Conservation (phyloP, 2,329 filamentous ascomycete genomes). For the Sarocladiaceae sp. region DNA sequence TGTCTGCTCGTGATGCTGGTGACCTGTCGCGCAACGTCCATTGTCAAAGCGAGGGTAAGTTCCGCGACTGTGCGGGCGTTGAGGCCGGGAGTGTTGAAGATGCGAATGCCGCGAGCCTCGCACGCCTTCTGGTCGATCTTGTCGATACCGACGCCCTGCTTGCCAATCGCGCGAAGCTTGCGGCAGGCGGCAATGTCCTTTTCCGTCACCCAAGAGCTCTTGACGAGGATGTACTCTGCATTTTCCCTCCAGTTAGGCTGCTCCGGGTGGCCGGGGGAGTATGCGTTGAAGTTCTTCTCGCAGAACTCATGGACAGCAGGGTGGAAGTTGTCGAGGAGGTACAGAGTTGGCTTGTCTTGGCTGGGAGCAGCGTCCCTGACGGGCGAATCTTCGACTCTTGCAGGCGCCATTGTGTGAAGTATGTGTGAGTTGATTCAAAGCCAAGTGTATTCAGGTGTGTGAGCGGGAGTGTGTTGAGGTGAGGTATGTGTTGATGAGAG, state of each 20-base stretch:
- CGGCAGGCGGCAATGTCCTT: slow-evolving; percentile 29
- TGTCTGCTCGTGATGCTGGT: slow-evolving; percentile 24
- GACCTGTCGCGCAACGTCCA: slow-evolving; percentile 27
- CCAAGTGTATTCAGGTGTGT: no score
- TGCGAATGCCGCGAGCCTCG: slow-evolving; percentile 29
- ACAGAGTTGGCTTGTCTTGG: slow-evolving; percentile 23
- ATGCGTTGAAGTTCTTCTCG: slow-evolving; percentile 30
- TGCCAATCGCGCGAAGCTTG: slow-evolving; percentile 35
- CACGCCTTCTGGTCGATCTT: slow-evolving; percentile 37
- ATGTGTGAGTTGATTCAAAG: no score
- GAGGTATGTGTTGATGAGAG: no score
- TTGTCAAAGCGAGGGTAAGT: slow-evolving; percentile 27
- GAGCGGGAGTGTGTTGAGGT: no score
- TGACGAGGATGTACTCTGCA: slow-evolving; percentile 32
- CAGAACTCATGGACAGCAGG: slow-evolving; percentile 27
- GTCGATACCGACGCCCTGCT: slow-evolving; percentile 41
- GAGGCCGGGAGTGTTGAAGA: slow-evolving; percentile 41
- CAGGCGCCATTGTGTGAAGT: slow-evolving; percentile 11
- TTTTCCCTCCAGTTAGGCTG: slow-evolving; percentile 33
- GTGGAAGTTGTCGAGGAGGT: slow-evolving; percentile 33
- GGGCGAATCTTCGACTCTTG: neutral
- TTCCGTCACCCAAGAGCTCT: slow-evolving; percentile 28
- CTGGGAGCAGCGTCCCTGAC: slow-evolving; percentile 17
- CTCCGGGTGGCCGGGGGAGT: slow-evolving; percentile 26
- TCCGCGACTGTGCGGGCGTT: slow-evolving; percentile 37